Conservation (phyloP, 2,329 filamentous ascomycete species). For the Ceratocystis smalleyi region DNA sequence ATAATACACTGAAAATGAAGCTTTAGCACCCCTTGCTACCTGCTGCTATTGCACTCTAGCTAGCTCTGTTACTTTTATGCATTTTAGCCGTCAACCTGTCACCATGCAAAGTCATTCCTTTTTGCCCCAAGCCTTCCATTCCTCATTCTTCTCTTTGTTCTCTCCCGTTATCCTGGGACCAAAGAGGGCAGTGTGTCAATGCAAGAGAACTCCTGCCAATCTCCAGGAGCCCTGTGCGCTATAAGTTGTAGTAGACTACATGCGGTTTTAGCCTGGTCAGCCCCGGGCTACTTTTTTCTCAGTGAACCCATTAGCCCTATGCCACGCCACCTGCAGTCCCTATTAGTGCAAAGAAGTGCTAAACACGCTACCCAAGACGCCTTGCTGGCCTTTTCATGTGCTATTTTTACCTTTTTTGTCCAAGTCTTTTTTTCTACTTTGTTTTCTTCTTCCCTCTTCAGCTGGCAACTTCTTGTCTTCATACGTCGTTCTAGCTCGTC, state of each 20-base stretch:
- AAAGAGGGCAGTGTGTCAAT: background rate
- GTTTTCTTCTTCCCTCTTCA: background rate
- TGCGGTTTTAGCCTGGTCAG: background rate
- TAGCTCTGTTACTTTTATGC: too few species aligned
- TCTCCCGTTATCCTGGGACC: background rate
- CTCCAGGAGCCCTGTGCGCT: background rate
- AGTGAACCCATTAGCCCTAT: background rate
- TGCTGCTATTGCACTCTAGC: background rate
- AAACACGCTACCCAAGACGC: background rate
- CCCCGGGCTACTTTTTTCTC: too few species aligned
- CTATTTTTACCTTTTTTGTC: background rate
- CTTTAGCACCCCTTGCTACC: background rate
- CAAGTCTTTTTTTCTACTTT: background rate
- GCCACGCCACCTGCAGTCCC: background rate
- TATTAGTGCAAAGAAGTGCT: background rate
- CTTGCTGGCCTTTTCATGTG: constrained; percentile 7
- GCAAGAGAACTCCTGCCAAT: background rate
- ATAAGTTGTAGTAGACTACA: background rate
- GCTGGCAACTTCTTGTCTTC: background rate
- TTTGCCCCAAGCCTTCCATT: background rate
- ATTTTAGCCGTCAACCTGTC: background rate
- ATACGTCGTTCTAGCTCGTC: background rate
- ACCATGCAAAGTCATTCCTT: constrained; percentile 1
- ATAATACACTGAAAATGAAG: too few species aligned
- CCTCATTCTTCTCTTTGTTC: background rate